These are phyloP conservation scores for Yamadazyma spencermartinsiae DNA, from an alignment of 1,139 yeast species.

Conservation along the genomic window DNA sequence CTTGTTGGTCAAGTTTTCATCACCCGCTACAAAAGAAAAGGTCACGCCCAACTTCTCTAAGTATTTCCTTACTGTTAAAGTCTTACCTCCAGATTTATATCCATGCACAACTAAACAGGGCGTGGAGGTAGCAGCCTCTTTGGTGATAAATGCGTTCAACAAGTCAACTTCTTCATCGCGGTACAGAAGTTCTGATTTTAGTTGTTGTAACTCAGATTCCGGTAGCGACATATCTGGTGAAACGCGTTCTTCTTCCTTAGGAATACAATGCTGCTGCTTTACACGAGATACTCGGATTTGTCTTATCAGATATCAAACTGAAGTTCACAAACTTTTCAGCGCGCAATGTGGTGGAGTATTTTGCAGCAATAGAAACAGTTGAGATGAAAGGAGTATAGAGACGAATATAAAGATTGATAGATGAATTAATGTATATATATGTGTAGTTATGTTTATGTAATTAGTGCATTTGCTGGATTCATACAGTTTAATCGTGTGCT, in stretches of 20 bases:
- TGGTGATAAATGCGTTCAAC: constrained; percentile 28
- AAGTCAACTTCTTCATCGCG: constrained; percentile 31
- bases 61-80: constrained; percentile 30
- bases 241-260: too few species aligned
- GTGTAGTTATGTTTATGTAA: too few species aligned
- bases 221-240: neutral
- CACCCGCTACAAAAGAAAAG: constrained; percentile 34
- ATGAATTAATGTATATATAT: neutral
- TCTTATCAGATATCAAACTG: too few species aligned
- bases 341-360: too few species aligned
- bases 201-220: neutral
- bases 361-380: neutral
- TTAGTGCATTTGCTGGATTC: too few species aligned
- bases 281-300: too few species aligned
- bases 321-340: too few species aligned
- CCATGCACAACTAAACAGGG: constrained; percentile 41
- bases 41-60: constrained; percentile 24
- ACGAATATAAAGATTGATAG: too few species aligned
- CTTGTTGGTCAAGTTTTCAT: constrained; percentile 40
- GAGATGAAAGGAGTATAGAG: neutral
- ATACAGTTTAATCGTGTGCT: too few species aligned
- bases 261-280: too few species aligned
- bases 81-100: constrained; percentile 42
- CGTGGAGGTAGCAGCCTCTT: constrained; percentile 22
- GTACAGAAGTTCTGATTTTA: constrained; percentile 12